Conservation (phyloP, 345 rosid genomes). For the Linum lewisii region DNA sequence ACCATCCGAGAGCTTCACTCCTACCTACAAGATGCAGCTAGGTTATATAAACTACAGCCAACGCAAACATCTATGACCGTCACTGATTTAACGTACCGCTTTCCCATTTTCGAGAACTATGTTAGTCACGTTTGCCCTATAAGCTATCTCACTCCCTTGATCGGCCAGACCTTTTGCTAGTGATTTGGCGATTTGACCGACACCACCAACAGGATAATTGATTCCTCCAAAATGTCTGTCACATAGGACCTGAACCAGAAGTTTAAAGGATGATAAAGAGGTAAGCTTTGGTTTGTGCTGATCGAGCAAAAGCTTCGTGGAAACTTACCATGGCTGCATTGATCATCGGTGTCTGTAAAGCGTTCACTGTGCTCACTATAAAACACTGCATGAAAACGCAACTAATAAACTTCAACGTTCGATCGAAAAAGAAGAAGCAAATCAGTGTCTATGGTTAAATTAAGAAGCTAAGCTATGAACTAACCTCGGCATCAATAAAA, state of each 20-base stretch:
- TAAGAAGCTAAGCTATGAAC: constrained; percentile 15
- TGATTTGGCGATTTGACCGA: constrained; percentile 84
- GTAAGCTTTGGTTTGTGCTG: constrained; percentile 1
- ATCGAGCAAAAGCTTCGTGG: constrained; percentile 3
- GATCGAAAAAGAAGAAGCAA: neutral
- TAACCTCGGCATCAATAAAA: constrained; percentile 93
- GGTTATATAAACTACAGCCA: constrained; percentile 10
- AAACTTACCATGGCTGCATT: constrained; percentile 82
- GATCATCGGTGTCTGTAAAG: constrained; percentile 89
- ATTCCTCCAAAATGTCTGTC: constrained; percentile 98
- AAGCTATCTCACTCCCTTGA: constrained; percentile 73
- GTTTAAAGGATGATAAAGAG: constrained; percentile 6
- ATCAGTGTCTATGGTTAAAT: too few relatives aligned
- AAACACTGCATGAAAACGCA: constrained; percentile 60
- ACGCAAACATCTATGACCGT: neutral
- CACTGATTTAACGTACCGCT: constrained; percentile 51
- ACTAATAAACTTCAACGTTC: constrained; percentile 3
- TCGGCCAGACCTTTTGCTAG: constrained; percentile 70
- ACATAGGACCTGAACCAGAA: constrained; percentile 62
- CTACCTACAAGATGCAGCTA: constrained; percentile 41
- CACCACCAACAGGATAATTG: constrained; percentile 91
- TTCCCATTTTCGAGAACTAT: constrained; percentile 66
- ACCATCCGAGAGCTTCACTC: constrained; percentile 84
- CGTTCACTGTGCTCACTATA: constrained; percentile 86
- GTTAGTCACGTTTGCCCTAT: constrained; percentile 70